These are phyloP conservation scores for Suhomyces choctaworum DNA, from an alignment of 1,139 yeast species.

Conservation along the genomic window DNA sequence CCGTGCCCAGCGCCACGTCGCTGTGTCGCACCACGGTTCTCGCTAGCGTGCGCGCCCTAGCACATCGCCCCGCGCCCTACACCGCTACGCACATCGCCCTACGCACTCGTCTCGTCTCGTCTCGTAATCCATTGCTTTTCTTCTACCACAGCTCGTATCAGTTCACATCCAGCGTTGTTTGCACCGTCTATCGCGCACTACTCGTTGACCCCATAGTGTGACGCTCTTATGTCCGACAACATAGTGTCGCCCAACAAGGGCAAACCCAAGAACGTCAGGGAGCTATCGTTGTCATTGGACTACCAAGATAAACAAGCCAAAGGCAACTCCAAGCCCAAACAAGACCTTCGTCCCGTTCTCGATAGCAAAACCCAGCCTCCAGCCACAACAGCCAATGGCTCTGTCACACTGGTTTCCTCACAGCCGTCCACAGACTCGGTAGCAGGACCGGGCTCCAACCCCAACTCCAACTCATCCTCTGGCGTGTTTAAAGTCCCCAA, in stretches of 20 bases:
- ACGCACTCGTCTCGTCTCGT: not conserved
- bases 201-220: not conserved
- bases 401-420: not conserved
- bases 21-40: slow-evolving; percentile 4
- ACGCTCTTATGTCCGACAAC: slow-evolving; percentile 5
- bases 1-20: not conserved
- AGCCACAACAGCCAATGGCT: not conserved
- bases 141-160: not conserved
- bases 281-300: slow-evolving; percentile 4
- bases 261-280: slow-evolving; percentile 4
- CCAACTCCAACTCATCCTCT: slow-evolving; percentile 7
- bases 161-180: not conserved
- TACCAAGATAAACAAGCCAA: slow-evolving; percentile 2
- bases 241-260: slow-evolving; percentile 3
- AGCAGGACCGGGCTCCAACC: no score
- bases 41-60: not conserved
- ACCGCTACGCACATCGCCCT: no score
- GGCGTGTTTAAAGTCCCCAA: slow-evolving; percentile 21
- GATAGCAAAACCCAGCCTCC: not conserved
- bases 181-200: not conserved
- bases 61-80: not conserved
- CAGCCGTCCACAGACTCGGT: no score
- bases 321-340: slow-evolving; percentile 1
- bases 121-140: not conserved
- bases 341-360: not conserved